Evolutionary conservation across 495 filamentous ascomycete genomes (phyloP).

Genomic region (Lasiosphaeria miniovina): DNA sequence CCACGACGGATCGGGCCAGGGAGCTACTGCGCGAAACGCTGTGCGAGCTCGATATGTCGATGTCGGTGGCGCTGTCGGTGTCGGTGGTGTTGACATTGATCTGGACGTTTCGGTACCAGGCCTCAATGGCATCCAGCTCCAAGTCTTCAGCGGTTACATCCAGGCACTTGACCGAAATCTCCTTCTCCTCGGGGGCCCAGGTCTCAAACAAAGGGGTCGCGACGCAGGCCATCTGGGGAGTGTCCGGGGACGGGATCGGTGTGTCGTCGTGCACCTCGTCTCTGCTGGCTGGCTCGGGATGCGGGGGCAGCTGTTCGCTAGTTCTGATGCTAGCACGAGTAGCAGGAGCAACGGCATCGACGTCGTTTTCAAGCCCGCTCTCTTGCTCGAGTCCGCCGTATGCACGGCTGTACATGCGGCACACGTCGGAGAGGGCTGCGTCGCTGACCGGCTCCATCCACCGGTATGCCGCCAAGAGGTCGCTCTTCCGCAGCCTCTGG

Average conservation of each 20-base stretch:
- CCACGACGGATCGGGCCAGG: background rate
- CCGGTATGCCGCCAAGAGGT: constrained; percentile 60
- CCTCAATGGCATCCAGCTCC: constrained; percentile 32
- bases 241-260: background rate
- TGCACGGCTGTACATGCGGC: constrained; percentile 54
- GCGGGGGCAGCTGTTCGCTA: background rate
- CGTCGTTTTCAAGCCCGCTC: constrained; percentile 25
- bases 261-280: background rate
- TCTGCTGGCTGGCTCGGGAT: background rate
- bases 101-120: constrained; percentile 31
- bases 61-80: background rate
- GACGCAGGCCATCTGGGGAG: background rate
- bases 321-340: background rate
- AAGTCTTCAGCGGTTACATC: background rate
- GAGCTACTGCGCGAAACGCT: constrained; percentile 19
- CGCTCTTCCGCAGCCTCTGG: constrained; percentile 54
- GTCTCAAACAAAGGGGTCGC: background rate
- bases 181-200: constrained; percentile 15
- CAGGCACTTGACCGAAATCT: constrained; percentile 1
- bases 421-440: constrained; percentile 53
- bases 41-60: constrained; percentile 5
- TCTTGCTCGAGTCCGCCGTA: constrained; percentile 44
- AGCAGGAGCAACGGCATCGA: constrained; percentile 13
- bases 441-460: constrained; percentile 54
- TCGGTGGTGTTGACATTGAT: constrained; percentile 12